phyloP scores from a whole-genome alignment of 2,329 filamentous ascomycete genomes.

The Claviceps africana region DNA sequence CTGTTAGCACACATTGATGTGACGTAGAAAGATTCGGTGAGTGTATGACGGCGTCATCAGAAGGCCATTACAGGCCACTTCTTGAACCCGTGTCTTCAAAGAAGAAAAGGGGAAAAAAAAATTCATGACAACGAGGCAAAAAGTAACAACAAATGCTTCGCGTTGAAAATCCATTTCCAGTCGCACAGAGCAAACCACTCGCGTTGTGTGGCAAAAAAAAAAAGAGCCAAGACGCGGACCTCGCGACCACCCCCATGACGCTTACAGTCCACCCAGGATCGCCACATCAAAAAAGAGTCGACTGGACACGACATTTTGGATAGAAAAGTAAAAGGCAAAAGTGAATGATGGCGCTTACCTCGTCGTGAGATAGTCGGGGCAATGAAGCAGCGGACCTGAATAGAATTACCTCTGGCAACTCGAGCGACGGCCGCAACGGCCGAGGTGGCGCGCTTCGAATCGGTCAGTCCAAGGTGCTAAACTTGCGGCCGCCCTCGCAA shows the following conservation, averaged over 20 bases:
- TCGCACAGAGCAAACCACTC: not conserved
- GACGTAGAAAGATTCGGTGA: not conserved
- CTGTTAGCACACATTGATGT: not conserved
- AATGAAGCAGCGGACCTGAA: slow-evolving; percentile 43
- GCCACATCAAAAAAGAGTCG: not conserved
- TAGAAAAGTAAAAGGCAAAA: not conserved
- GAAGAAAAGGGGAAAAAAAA: too few species aligned
- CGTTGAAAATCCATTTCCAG: not conserved
- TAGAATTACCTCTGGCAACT: slow-evolving; percentile 25
- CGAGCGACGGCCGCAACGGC: slow-evolving; percentile 34
- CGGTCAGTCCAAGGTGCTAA: not conserved
- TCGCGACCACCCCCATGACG: not conserved
- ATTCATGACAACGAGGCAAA: not conserved
- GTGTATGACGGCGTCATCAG: not conserved
- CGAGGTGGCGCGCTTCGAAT: slow-evolving; percentile 35
- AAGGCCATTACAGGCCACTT: not conserved
- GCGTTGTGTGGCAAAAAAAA: not conserved
- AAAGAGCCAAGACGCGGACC: not conserved
- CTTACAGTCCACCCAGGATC: not conserved
- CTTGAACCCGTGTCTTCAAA: not conserved
- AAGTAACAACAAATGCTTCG: not conserved
- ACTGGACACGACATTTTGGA: not conserved
- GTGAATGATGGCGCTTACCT: slow-evolving; percentile 33
- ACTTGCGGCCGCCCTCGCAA: not conserved
- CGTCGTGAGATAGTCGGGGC: slow-evolving; percentile 46